Evolutionary conservation across 768 basidiomycete species (phyloP).

Genomic region (Dioszegia crocea): DNA sequence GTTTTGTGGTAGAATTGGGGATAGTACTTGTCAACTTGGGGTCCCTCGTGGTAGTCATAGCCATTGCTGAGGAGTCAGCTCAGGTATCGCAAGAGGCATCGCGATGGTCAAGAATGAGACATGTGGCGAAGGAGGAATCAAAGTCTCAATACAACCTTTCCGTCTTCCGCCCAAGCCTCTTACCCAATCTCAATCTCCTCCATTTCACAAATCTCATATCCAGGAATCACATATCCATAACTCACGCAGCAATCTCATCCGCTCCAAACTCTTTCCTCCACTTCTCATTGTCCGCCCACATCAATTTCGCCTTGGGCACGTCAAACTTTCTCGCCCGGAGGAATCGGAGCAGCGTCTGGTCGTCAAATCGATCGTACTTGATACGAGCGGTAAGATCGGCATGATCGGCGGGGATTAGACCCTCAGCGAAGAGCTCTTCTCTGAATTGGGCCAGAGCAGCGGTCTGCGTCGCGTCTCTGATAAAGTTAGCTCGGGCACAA

Average conservation of each 20-base stretch:
- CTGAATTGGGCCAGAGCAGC: constrained; percentile 67
- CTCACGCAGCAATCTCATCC: constrained; percentile 52
- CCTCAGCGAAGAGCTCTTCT: constrained; percentile 56
- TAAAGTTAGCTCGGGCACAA: not conserved
- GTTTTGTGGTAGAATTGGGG: constrained; percentile 95
- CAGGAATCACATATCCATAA: constrained; percentile 9
- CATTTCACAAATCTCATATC: too few species aligned
- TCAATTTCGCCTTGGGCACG: constrained; percentile 69
- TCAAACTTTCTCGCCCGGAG: constrained; percentile 92
- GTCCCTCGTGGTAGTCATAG: constrained; percentile 81
- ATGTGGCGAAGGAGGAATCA: too few species aligned
- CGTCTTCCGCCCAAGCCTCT: too few species aligned
- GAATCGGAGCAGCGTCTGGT: constrained; percentile 59
- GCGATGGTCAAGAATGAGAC: too few species aligned
- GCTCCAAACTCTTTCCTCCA: constrained; percentile 76
- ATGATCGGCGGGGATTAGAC: constrained; percentile 39
- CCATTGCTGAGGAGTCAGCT: constrained; percentile 26
- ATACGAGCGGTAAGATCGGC: constrained; percentile 22
- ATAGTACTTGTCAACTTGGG: constrained; percentile 82
- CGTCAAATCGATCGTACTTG: constrained; percentile 49
- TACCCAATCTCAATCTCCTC: not conserved
- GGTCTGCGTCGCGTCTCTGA: constrained; percentile 54
- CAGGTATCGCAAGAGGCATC: too few species aligned
- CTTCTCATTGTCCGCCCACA: constrained; percentile 75
- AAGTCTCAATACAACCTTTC: too few species aligned